Evolutionary conservation across 2,329 filamentous ascomycete species (phyloP).

Genomic region (Colletotrichum incanum): DNA sequence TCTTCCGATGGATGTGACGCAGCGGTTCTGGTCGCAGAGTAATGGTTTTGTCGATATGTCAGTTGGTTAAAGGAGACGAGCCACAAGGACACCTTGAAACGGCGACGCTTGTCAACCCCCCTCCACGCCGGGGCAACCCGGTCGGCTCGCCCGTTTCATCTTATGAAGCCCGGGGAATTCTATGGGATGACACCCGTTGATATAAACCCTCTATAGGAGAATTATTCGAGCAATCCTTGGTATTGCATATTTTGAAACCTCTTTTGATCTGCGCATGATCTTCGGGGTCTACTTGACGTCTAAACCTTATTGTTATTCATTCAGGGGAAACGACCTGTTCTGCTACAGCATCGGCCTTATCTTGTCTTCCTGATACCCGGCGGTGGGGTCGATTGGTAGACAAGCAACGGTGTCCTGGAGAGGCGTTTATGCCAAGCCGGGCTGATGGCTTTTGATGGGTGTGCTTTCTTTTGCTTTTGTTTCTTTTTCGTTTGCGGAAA

Average conservation of each 20-base stretch:
- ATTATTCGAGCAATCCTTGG: neutral
- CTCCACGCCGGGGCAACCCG: slow-evolving; percentile 10
- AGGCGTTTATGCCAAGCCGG: neutral
- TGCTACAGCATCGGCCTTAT: neutral
- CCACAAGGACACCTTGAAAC: neutral
- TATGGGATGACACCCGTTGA: slow-evolving; percentile 20
- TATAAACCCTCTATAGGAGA: neutral
- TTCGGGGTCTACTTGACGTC: neutral
- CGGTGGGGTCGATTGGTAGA: neutral
- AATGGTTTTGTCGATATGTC: neutral
- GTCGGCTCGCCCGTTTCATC: slow-evolving; percentile 17
- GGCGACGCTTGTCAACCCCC: neutral
- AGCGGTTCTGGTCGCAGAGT: neutral
- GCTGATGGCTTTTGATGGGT: neutral
- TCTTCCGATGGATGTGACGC: neutral
- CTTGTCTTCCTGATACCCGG: neutral
- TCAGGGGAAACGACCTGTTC: neutral
- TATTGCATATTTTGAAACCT: neutral
- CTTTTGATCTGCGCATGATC: slow-evolving; percentile 16
- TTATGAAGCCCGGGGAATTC: slow-evolving; percentile 1
- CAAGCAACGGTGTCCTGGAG: neutral
- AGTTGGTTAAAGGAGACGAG: neutral
- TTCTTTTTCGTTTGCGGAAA: too few species aligned
- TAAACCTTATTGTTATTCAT: neutral
- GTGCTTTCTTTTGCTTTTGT: too few species aligned